Percentiles rank a stretch among this genome's conserved stretches.
Evolutionary conservation across 768 basidiomycete genomes (phyloP).

Genomic region (Hemileccinum rubropunctum): DNA sequence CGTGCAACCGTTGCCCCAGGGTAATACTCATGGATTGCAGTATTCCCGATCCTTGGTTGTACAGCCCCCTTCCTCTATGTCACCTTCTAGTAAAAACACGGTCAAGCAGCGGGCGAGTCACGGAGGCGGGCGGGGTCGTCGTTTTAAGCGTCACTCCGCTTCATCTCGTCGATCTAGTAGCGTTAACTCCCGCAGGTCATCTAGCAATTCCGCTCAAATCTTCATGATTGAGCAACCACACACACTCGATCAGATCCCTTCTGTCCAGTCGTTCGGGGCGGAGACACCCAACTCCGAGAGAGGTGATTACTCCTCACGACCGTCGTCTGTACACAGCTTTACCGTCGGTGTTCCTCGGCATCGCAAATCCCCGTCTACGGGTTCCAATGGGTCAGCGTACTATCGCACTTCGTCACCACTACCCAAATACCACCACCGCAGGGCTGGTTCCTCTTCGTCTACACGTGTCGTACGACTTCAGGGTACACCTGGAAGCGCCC

Average conservation of each 20-base stretch:
- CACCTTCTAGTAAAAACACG: constrained; percentile 33
- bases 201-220: constrained; percentile 46
- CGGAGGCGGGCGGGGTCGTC: constrained; percentile 45
- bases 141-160: constrained; percentile 64
- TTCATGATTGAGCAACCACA: constrained; percentile 56
- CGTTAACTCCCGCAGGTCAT: constrained; percentile 80
- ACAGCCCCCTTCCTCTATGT: constrained; percentile 25
- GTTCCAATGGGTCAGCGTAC: constrained; percentile 69
- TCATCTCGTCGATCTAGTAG: constrained; percentile 89
- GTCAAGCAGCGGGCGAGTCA: constrained; percentile 53
- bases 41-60: constrained; percentile 26
- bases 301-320: constrained; percentile 74
- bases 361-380: constrained; percentile 72
- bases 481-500: constrained; percentile 32
- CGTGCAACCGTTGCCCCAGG: constrained; percentile 16
- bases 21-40: constrained; percentile 19
- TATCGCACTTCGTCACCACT: constrained; percentile 73
- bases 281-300: constrained; percentile 88
- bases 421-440: constrained; percentile 69
- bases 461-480: constrained; percentile 74
- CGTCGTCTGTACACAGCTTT: constrained; percentile 84
- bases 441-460: constrained; percentile 79
- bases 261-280: constrained; percentile 70
- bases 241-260: constrained; percentile 47
- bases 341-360: constrained; percentile 52